Evolutionary conservation across 257 asterid genomes (phyloP).

Genomic region (Coffea canephora): DNA sequence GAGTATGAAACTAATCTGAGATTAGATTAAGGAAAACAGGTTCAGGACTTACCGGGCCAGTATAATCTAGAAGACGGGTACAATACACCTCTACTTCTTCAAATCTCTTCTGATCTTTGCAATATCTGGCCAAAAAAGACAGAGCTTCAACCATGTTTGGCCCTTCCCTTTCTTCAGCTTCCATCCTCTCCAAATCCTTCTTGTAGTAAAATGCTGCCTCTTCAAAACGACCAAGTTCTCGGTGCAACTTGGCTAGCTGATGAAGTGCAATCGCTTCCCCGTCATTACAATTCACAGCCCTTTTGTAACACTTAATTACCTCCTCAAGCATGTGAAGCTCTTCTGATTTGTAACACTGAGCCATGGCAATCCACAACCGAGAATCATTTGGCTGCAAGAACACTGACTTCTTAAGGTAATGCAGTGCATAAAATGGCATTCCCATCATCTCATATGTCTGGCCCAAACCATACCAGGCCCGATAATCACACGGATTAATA

Average conservation of each 20-base stretch:
- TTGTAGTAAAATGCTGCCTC: slow-evolving; percentile 88
- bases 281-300: slow-evolving; percentile 76
- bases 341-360: slow-evolving; percentile 84
- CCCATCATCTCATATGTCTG: slow-evolving; percentile 98
- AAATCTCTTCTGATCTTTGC: slow-evolving; percentile 57
- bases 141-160: slow-evolving; percentile 89
- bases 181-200: slow-evolving; percentile 95
- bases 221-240: slow-evolving; percentile 59
- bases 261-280: slow-evolving; percentile 83
- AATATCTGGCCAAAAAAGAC: slow-evolving; percentile 74
- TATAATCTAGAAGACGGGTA: slow-evolving; percentile 82
- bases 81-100: slow-evolving; percentile 92
- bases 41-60: slow-evolving; percentile 71
- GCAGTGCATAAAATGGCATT: slow-evolving; percentile 90
- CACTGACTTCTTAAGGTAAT: slow-evolving; percentile 84
- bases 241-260: slow-evolving; percentile 76
- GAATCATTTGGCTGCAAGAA: slow-evolving; percentile 92
- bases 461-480: slow-evolving; percentile 99
- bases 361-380: slow-evolving; percentile 96
- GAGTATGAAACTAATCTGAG: not conserved
- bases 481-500: slow-evolving; percentile 83
- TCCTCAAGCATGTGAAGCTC: slow-evolving; percentile 88
- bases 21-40: not conserved
- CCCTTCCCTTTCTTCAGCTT: slow-evolving; percentile 85
- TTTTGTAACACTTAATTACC: slow-evolving; percentile 81